phyloP scores from a whole-genome alignment of 345 rosid species.

The Syzygium aromaticum region DNA sequence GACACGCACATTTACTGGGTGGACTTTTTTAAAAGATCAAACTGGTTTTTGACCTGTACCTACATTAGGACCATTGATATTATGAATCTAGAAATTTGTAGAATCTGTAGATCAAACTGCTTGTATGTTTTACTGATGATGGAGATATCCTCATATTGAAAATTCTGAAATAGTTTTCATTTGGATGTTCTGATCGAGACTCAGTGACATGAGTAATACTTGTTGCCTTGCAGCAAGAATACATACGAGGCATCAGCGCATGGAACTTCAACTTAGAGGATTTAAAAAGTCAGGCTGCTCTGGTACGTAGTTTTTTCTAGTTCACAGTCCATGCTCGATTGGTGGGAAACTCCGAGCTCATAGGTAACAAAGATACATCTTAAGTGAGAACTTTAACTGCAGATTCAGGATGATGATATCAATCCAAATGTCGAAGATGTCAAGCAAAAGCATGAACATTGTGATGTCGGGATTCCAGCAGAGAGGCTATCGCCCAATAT shows the following conservation, averaged over 20 bases:
- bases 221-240: conserved; percentile 73
- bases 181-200: background rate
- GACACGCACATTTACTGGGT: background rate
- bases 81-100: background rate
- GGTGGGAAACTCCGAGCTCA: background rate
- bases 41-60: background rate
- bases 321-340: background rate
- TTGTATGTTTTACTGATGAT: background rate
- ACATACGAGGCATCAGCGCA: conserved; percentile 87
- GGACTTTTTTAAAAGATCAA: background rate
- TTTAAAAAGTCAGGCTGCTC: conserved; percentile 87
- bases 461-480: conserved; percentile 17
- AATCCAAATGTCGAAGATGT: conserved; percentile 42
- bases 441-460: conserved; percentile 16
- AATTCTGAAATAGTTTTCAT: background rate
- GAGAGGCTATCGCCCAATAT: conserved; percentile 32
- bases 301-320: conserved; percentile 36
- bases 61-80: background rate
- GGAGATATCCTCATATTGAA: background rate
- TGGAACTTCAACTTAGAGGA: conserved; percentile 99
- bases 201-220: background rate
- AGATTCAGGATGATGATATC: conserved; percentile 71
- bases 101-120: background rate
- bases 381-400: conserved; percentile 18
- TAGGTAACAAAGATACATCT: background rate